A percentile compares a stretch with the other conserved stretches of the same genome.
These are phyloP conservation scores for Paecilomyces sp. DNA, from an alignment of 2,329 filamentous ascomycete genomes.

Conservation along the genomic window DNA sequence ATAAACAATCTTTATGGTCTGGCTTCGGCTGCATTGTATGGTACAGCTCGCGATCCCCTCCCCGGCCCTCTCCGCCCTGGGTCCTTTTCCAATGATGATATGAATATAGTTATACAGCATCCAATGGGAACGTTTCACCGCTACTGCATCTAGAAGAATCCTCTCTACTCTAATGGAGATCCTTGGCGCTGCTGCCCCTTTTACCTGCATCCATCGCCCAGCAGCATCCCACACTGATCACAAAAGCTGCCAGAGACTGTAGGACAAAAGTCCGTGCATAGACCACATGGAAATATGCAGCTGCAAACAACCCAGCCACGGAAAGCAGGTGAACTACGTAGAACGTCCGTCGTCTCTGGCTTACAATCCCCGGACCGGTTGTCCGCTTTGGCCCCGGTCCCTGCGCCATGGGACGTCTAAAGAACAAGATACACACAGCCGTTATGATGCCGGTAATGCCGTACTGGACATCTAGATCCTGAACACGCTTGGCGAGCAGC, in stretches of 20 bases:
- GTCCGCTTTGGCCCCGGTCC: constrained; percentile 8
- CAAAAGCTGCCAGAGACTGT: constrained; percentile 42
- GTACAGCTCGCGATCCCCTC: no score
- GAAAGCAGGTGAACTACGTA: constrained; percentile 50
- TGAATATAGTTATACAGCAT: no score
- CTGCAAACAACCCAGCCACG: constrained; percentile 41
- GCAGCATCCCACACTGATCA: constrained; percentile 32
- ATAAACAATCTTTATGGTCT: neutral
- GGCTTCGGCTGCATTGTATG: neutral
- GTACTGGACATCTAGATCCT: constrained; percentile 51
- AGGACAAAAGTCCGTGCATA: constrained; percentile 49
- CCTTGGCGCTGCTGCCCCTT: neutral
- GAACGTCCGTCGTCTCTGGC: constrained; percentile 40
- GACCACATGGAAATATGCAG: constrained; percentile 49
- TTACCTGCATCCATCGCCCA: constrained; percentile 6
- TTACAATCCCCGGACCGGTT: constrained; percentile 11
- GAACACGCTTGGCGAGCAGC: constrained; percentile 47
- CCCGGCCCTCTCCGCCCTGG: no score
- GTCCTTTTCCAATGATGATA: no score
- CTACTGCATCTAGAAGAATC: neutral
- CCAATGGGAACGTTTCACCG: neutral
- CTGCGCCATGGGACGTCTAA: constrained; percentile 36
- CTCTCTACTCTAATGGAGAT: neutral
- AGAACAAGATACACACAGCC: constrained; percentile 40
- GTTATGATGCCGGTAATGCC: constrained; percentile 46